Base-by-base conservation (phyloP, 495 filamentous ascomycete species). In the Trichocladium uniseriatum region DNA sequence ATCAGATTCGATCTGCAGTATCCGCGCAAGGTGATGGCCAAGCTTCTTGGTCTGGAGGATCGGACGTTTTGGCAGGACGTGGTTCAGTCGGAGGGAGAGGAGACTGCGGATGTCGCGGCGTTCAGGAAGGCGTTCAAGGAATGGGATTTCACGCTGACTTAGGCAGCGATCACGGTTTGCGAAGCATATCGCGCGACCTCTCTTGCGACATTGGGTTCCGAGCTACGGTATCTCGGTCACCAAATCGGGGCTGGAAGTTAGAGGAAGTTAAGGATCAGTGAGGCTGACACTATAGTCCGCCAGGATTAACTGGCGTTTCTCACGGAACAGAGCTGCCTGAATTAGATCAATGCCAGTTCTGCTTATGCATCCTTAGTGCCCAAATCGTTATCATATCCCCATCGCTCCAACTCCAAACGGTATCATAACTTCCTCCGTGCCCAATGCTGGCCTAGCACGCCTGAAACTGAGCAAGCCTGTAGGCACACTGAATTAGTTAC, bases 51-150 rank as follows among this genome's bases (percentile, higher is more conserved):
- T 9, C 62, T 95, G 46, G 86, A 91, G 63, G 65, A 78, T 21
- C 69, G 89, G 16, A 70, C 80, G 38, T 70, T 87, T 45, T 98
- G 92, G 92, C 77, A 78, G 61, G 81, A 92, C 52, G 90, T 89
- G 57, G 77, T 69, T 14, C 88, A 96, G 73, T 73, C 78, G 2
- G 69, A 82, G 52, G 77, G 73, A 19, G 87, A 95, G 56, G 92
- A 98, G 67, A 76, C 72, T 40, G 71, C 74, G 27, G 89, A 96
- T 64, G 86, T 82, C n/a, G 75, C 77, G 45, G 78, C 74, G 21
- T 94, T 96, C 57, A 88, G 91, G 63, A 73, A 75, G 48, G 85
- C 81, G n/a, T 98, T 94, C 55, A 82, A 86, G 66, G 71, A 77
- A 38, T 94, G 82, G 77, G 88, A 97, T 70, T 95, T 95, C 63